These are phyloP conservation scores for Aspergillus puulaauensis DNA, from an alignment of 2,329 filamentous ascomycete genomes.

Conservation along the genomic window DNA sequence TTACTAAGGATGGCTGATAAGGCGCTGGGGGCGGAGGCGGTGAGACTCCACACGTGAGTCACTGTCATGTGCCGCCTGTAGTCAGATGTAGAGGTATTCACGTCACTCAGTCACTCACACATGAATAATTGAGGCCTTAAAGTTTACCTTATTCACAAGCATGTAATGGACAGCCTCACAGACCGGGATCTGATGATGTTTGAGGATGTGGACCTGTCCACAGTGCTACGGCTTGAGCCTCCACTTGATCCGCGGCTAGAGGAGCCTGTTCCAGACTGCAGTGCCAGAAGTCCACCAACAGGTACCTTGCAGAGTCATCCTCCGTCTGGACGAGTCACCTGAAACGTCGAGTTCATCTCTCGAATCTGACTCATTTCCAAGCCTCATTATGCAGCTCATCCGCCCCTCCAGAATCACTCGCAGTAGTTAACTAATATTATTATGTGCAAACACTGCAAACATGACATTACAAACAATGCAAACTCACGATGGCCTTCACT, in stretches of 20 bases:
- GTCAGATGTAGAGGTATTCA: conserved; percentile 6
- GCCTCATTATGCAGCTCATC: conserved; percentile 1
- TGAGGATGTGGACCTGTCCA: conserved; percentile 4
- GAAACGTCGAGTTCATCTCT: not conserved
- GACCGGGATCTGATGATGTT: conserved; percentile 12
- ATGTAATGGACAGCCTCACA: not conserved
- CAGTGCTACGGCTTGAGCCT: conserved; percentile 11
- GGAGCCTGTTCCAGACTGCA: conserved; percentile 7
- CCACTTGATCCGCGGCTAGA: conserved; percentile 21
- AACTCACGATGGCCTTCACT: conserved; percentile 2
- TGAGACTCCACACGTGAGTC: conserved; percentile 27
- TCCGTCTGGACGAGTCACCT: not conserved
- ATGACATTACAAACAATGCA: conserved; percentile 14
- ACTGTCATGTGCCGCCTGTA: conserved; percentile 11
- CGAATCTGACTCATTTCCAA: conserved; percentile 9
- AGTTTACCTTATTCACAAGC: conserved; percentile 9
- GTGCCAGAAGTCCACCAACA: not conserved
- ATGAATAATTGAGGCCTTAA: not conserved
- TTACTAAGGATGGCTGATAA: conserved; percentile 21
- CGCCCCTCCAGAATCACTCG: not conserved
- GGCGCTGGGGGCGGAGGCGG: conserved; percentile 24
- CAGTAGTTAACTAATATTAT: not conserved
- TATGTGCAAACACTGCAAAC: conserved; percentile 5
- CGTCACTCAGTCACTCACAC: not conserved
- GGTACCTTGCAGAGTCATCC: not conserved